Evolutionary conservation across 352 stramenopile genomes (phyloP), one percentile per base, ranked within the genome.

Genomic region (Phytophthora nicotianae): DNA sequence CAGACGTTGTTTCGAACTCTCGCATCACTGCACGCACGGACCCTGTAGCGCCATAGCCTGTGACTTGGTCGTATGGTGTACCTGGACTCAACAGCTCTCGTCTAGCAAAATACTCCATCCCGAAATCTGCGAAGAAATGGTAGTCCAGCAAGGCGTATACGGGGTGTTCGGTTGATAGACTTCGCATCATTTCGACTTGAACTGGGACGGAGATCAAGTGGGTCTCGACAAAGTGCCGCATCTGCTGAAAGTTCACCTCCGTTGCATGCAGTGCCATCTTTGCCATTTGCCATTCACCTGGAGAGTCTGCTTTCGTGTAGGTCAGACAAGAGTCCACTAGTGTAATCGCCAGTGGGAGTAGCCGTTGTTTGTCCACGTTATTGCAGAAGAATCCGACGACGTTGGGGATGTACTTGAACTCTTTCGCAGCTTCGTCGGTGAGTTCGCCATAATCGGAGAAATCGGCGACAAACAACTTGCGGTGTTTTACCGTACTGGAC

Each of bases 241-340:
- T 71, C 37, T 74, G 55, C 53, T 73, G 68, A 60, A 72, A 68
- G 27, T 72, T 75, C 23, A 70, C 37, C 49, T 77, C 68, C 3
- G 64, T 68, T 0, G 68, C 68, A 45, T 80, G 58, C 16, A 80
- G 45, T 16, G 72, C 72, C 68, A 77, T 77, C 54, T 80, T 80
- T 23, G 72, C 72, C 17, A 80, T 27, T 27, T 63, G 67, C 72
- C 72, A 80, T 21, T 80, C 68, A 0, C 42, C 59, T 14, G 37
- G 26, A 20, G 64, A 62, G 53, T 77, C 68, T 6, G 29, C 23
- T 32, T 66, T 67, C 13, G 68, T 75, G 53, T 70, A 74, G 20
- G 65, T 69, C 14, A 77, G 24, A 1, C 50, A 26, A 0, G 60
- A 58, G 9, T 75, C 51, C 10, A 71, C 47, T 4, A 74, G 37